Base-by-base conservation (phyloP, 306 rosid genomes). In the Bauhinia variegata region DNA sequence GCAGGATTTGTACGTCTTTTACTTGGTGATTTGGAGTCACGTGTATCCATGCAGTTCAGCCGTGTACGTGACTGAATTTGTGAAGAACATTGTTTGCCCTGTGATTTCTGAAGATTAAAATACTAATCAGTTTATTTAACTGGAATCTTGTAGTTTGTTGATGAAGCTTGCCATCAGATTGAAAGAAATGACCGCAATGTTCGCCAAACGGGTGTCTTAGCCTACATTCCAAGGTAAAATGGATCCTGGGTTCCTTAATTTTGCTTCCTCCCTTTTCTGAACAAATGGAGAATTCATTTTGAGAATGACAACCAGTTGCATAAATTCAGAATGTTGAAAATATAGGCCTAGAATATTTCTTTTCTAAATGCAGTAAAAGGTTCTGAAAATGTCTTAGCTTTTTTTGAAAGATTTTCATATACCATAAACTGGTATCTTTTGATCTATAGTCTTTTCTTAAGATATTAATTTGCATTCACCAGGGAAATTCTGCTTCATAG, bases 111-210 rank as follows among this genome's bases (percentile, higher is more conserved):
- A 65, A 32, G 52, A 70, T 67, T 59, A 70, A 37, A 60, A 44
- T 61, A 62, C 76, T 72, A 63, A 70, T 37, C 39, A 63, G 18
- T 56, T 44, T 65, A 32, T 59, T 32, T 70, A 48, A 65, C 61
- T 72, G 53, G 65, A 70, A 52, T 47, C 72, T 39, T 76, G n/a
- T 72, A 93, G 99, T 90, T 83, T 83, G 90, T 93, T 54, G 97
- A 93, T 57, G 99, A 88, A 71, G 92, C 97, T 59, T 84, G 96
- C 82, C 92, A 83, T 84, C 96, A 93, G 79, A 88, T 93, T 80
- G 99, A 93, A 86, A 86, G 81, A 80, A 59, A 81, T 59, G 99
- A 93, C 60, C 93, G 97, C 62, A 93, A 86, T 83, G 87, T 70
- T 37, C 86, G 95, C 50, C 97, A 88, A 71, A 75, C 80, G 75